A percentile compares a stretch with the other conserved stretches of the same genome.
Evolutionary conservation across 106 monocot species (phyloP).

Genomic region (Dendrobium officinale): DNA sequence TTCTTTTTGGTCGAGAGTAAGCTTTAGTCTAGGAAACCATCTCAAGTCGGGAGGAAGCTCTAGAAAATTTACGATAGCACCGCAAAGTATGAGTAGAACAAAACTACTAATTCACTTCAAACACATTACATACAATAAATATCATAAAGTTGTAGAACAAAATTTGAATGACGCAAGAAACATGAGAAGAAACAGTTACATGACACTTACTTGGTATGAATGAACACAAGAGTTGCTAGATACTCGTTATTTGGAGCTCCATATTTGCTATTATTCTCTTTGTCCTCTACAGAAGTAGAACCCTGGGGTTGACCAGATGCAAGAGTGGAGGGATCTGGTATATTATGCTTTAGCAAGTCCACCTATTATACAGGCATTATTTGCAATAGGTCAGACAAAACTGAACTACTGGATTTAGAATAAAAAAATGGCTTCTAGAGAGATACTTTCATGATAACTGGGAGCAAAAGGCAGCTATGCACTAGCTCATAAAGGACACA

Average conservation of each 20-base stretch:
- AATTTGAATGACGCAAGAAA: neutral
- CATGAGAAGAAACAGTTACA: neutral
- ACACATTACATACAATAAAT: neutral
- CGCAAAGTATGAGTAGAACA: neutral
- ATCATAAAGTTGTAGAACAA: neutral
- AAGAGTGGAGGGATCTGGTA: constrained; percentile 80
- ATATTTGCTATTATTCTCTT: constrained; percentile 41
- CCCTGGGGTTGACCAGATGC: constrained; percentile 29
- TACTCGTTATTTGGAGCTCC: constrained; percentile 34
- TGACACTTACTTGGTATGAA: constrained; percentile 73
- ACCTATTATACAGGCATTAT: constrained; percentile 36
- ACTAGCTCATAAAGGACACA: neutral
- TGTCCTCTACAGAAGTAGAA: constrained; percentile 35
- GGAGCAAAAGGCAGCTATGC: neutral
- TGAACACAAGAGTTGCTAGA: constrained; percentile 58
- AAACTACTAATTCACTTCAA: neutral
- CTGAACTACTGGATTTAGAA: neutral
- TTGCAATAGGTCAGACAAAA: neutral
- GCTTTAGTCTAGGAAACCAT: neutral
- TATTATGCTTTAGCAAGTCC: constrained; percentile 84
- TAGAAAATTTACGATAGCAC: neutral
- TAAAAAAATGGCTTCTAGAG: neutral
- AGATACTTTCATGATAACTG: neutral
- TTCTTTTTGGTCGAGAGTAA: neutral
- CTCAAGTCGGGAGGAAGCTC: neutral